Evolutionary conservation across 2,329 filamentous ascomycete genomes (phyloP), one percentile per base, ranked within the genome.

Genomic region (Paraphoma sp.): DNA sequence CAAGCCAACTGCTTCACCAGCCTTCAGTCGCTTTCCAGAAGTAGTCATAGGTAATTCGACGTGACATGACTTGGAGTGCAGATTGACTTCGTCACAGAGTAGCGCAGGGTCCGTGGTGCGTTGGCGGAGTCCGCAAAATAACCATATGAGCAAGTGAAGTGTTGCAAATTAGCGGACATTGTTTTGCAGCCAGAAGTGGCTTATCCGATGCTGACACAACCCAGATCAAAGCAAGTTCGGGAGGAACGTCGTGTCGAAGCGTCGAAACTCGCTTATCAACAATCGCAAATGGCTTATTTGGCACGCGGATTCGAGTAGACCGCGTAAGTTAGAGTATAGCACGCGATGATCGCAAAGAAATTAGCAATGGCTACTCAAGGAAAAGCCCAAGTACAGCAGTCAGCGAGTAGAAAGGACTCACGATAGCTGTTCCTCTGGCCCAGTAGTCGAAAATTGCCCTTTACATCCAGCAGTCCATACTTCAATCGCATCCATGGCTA

Each of bases 131-230:
- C 57, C 60, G 9, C 59, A 51, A 69, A 71, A 63, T 69, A 68
- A 70, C 65, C 60, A 43, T 50, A 31, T 51, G 56, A 48, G 56
- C 45, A 30, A 40, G 17, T 46, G 28, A 48, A 57, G 60, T 48
- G 23, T 11, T 59, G 54, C 45, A 64, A 72, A 72, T 72, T 70
- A 62, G 59, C 61, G 59, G 63, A 64, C 60, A 56, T 67, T 57
- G 42, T 12, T 18, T 42, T 29, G n/a, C 42, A 48, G 41, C 41
- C 33, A 45, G 43, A 36, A 33, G 17, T 45, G 50, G 68, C 64
- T 72, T 70, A 69, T 54, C 47, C 53, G 40, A 70, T 69, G 71
- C 70, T 73, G 63, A 73, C 69, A 62, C 61, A 70, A 60, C 54
- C 42, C 31, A 36, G 29, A 51, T 33, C 38, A 23, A 41, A 48